Conservation (phyloP, 2,329 filamentous ascomycete genomes). For the Cephalotrichum gorgonifer region DNA sequence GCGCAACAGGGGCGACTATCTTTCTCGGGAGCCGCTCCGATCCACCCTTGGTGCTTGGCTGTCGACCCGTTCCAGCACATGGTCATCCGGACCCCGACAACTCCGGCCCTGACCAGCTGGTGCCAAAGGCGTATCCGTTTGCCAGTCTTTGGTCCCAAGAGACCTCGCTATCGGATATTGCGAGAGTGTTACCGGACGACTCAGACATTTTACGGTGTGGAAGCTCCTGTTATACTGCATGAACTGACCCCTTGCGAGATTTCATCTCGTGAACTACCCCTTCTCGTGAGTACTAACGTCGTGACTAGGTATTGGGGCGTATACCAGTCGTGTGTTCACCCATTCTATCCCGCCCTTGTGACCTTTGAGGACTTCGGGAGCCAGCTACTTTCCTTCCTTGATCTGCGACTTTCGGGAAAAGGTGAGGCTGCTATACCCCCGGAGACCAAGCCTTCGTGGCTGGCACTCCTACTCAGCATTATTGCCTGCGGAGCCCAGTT, state of each 20-base stretch:
- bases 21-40: background rate
- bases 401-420: background rate
- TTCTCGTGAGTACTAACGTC: background rate
- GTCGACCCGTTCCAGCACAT: background rate
- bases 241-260: background rate
- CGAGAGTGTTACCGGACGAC: background rate
- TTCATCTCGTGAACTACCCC: background rate
- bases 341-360: conserved; percentile 1
- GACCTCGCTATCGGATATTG: background rate
- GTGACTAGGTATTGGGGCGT: conserved; percentile 2
- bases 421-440: background rate
- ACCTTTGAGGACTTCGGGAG: background rate
- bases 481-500: conserved; percentile 2
- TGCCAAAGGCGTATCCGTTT: conserved; percentile 3
- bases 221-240: background rate
- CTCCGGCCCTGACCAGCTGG: background rate
- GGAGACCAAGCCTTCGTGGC: background rate
- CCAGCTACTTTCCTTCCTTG: background rate
- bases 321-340: background rate
- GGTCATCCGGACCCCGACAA: background rate
- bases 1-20: conserved; percentile 1
- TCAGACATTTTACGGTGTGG: conserved; percentile 1
- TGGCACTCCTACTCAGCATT: conserved; percentile 1
- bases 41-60: background rate
- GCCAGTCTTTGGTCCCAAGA: background rate